Conservation (phyloP, 2,329 filamentous ascomycete genomes). For the Fusarium napiforme region DNA sequence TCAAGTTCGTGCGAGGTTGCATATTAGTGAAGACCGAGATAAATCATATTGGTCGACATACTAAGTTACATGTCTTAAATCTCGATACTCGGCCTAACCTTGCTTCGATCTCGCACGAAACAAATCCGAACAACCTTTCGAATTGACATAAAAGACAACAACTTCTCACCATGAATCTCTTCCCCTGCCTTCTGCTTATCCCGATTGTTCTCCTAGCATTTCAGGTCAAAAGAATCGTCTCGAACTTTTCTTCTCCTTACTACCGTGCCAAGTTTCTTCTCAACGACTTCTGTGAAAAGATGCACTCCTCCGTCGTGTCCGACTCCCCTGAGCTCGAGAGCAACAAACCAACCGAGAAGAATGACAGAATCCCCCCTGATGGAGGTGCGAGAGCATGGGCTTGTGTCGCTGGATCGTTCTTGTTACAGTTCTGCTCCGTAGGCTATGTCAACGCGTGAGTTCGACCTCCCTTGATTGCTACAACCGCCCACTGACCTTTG, state of each 20-base stretch:
- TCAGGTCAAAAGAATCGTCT: neutral
- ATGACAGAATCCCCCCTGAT: neutral
- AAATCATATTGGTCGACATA: neutral
- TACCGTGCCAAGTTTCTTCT: neutral
- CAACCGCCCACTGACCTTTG: neutral
- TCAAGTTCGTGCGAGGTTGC: neutral
- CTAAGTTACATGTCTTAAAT: neutral
- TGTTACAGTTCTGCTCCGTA: neutral
- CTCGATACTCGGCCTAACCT: neutral
- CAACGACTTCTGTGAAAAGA: neutral
- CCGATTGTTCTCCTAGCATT: neutral
- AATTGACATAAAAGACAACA: neutral
- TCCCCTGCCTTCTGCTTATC: neutral
- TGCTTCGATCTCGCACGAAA: neutral
- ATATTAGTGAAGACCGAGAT: neutral
- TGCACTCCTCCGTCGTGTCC: neutral
- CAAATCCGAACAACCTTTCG: neutral
- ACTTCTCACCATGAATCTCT: neutral
- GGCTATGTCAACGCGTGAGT: constrained; percentile 3
- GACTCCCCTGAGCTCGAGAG: neutral
- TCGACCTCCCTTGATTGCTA: rapidly evolving
- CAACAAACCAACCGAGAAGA: neutral
- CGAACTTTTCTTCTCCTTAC: neutral
- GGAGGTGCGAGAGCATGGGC: neutral
- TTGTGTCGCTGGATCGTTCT: neutral